Conservation (phyloP, 495 filamentous ascomycete species). For the Penicillium antarcticum region DNA sequence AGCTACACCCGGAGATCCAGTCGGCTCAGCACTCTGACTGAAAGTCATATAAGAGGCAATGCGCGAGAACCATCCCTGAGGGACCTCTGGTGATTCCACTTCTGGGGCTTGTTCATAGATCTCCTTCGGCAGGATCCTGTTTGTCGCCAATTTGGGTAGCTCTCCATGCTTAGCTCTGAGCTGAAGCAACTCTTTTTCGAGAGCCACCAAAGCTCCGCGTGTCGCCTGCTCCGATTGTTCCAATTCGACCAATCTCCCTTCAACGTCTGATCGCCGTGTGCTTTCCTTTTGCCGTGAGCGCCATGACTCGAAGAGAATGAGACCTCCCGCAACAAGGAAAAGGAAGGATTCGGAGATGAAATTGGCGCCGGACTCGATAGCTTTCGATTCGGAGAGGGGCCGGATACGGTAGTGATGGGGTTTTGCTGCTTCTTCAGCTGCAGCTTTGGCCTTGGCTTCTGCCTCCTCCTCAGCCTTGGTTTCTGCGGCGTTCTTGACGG, state of each 20-base stretch:
- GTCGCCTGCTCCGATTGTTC: conserved; percentile 60
- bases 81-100: conserved; percentile 18
- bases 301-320: conserved; percentile 82
- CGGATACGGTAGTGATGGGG: conserved; percentile 55
- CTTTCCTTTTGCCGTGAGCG: conserved; percentile 73
- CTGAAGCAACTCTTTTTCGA: conserved; percentile 66
- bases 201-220: conserved; percentile 53
- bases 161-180: conserved; percentile 47
- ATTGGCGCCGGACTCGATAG: conserved; percentile 92
- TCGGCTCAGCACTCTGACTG: conserved; percentile 4
- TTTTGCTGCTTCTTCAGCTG: conserved; percentile 45
- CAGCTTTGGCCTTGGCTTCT: conserved; percentile 47
- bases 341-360: conserved; percentile 92
- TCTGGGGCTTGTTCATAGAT: conserved; percentile 44
- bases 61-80: conserved; percentile 30
- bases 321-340: conserved; percentile 69
- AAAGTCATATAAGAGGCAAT: conserved; percentile 35
- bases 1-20: background rate
- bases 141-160: conserved; percentile 14
- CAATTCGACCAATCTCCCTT: conserved; percentile 62
- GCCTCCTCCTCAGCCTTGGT: conserved; percentile 59
- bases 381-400: conserved; percentile 85
- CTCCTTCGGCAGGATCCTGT: conserved; percentile 43
- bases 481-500: conserved; percentile 76
- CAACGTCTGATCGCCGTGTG: conserved; percentile 70